A percentile compares a stretch with the other conserved stretches of the same genome.
Evolutionary conservation across 768 basidiomycete species (phyloP).

Genomic region (Boletus rufocinnamomeus): DNA sequence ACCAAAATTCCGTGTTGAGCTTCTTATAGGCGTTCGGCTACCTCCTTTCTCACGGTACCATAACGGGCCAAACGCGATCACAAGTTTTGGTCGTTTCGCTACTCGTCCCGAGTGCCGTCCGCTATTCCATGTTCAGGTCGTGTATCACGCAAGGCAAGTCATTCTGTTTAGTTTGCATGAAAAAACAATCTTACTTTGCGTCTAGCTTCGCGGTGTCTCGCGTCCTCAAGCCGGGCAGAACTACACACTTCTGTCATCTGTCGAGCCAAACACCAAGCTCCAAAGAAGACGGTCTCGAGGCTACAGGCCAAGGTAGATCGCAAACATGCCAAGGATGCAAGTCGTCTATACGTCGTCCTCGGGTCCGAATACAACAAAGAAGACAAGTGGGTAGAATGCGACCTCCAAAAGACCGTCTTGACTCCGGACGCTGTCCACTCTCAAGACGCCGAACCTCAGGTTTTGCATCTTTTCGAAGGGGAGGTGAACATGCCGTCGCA

Average conservation of each 20-base stretch:
- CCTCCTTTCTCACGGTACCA: slow-evolving; percentile 42
- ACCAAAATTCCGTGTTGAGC: neutral
- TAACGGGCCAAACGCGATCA: neutral
- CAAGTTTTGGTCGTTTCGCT: slow-evolving; percentile 5
- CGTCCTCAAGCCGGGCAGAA: slow-evolving; percentile 42
- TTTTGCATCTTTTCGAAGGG: slow-evolving; percentile 37
- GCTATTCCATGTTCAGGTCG: slow-evolving; percentile 31
- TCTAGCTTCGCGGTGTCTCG: slow-evolving; percentile 41
- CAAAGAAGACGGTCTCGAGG: slow-evolving; percentile 46
- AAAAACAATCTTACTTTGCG: neutral
- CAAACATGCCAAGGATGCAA: slow-evolving; percentile 38
- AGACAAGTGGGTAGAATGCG: slow-evolving; percentile 63
- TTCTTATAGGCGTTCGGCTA: slow-evolving; percentile 27
- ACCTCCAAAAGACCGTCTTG: slow-evolving; percentile 65
- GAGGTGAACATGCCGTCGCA: slow-evolving; percentile 50
- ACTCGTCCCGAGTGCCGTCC: neutral
- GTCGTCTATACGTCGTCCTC: slow-evolving; percentile 67
- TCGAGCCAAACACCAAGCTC: slow-evolving; percentile 39
- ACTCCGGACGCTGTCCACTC: slow-evolving; percentile 49
- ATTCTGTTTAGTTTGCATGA: neutral
- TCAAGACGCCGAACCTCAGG: slow-evolving; percentile 22
- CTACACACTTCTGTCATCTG: slow-evolving; percentile 53
- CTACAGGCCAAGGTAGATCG: slow-evolving; percentile 46
- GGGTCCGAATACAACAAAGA: slow-evolving; percentile 69
- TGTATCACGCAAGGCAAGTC: slow-evolving; percentile 25